Base-by-base conservation (phyloP, 2,329 filamentous ascomycete genomes). In the Kalaharituber pfeilii region DNA sequence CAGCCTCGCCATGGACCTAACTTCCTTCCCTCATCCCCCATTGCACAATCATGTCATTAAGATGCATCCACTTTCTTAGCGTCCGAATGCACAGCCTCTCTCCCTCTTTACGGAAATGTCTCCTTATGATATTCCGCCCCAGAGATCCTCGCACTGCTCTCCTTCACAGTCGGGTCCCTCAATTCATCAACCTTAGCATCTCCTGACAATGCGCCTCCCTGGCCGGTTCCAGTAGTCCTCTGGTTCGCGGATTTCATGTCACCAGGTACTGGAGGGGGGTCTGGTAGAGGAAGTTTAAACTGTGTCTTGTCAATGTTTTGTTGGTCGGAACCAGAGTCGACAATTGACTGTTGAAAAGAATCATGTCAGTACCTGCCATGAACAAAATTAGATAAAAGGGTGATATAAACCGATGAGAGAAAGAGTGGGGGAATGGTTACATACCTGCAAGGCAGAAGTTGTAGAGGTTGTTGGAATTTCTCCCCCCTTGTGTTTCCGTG, bases 161-260 rank as follows among this genome's bases (percentile, higher is more conserved):
- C 42, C 53, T 56, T 50, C 11, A 36, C 22, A n/a, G 20, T 45
- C 4, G 56, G 53, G 3, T 57, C 53, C 18, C 53, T 15, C 24
- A 53, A 13, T 5, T 33, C 7, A 51, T 53, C 51, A 13, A 28
- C 44, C 7, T 29, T 8, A 3, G 51, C 5, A 20, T 49, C 53
- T 5, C 50, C 53, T 6, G 44, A 50, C 30, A 53, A 13, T 4
- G 33, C 39, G 20, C 60, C 24, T 18, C 82, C 81, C 30, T 79
- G 77, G 59, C 82, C 82, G 49, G 84, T 78, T 65, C 85, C 82
- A 65, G 84, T 79, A 54, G 71, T 84, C 58, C 76, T 71, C 28
- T 74, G 74, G 63, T 89, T 83, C 51, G 76, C 72, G 0, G 81
- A 85, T 67, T 88, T 80, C 75, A 80, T 87, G 73, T 91, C 84